Base-by-base conservation (phyloP, 2,329 filamentous ascomycete genomes). In the Colletotrichum orchidophilum region DNA sequence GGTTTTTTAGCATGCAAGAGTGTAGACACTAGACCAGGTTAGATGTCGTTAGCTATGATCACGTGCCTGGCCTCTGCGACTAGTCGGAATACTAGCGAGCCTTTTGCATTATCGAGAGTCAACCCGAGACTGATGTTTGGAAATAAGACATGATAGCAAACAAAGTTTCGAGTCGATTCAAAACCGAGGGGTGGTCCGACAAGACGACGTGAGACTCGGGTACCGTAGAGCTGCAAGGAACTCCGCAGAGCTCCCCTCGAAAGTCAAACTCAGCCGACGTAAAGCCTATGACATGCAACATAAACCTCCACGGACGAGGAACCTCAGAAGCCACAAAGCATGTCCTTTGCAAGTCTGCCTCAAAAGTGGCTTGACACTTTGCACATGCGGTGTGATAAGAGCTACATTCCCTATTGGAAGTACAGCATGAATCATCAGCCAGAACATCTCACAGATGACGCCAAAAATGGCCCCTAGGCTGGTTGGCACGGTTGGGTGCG, bases 391-490 rank as follows among this genome's bases (percentile, higher is more conserved):
- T 54, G 26, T 68, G 63, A 53, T 58, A 68, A 58, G 50, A 68
- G 27, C 63, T 71, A 58, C 58, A 58, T 2, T 12, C 58, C 29
- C 42, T n/a, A 71, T 53, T 42, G 42, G 57, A 57, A 58, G 57
- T 29, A 49, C 67, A 6, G 35, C 50, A 15, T 52, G 33, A 61
- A 57, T 18, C 46, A 60, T 21, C n/a, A 12, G 21, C 31, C n/a
- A 63, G 52, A 24, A 18, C 35, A 53, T 49, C 31, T 46, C 58
- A 71, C 42, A 57, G 26, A 31, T 68, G 64, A 59, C 49, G 52
- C 64, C 42, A 29, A 58, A 59, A 46, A 42, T 54, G 65, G 53
- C 53, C 46, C 50, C 42, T 63, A 50, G 33, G 58, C 29, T 33
- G 53, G 52, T 46, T 59, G 64, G 64, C 35, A 59, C 57, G 57